Evolutionary conservation across 2,329 filamentous ascomycete genomes (phyloP).

Genomic region (Botrytis byssoidea): DNA sequence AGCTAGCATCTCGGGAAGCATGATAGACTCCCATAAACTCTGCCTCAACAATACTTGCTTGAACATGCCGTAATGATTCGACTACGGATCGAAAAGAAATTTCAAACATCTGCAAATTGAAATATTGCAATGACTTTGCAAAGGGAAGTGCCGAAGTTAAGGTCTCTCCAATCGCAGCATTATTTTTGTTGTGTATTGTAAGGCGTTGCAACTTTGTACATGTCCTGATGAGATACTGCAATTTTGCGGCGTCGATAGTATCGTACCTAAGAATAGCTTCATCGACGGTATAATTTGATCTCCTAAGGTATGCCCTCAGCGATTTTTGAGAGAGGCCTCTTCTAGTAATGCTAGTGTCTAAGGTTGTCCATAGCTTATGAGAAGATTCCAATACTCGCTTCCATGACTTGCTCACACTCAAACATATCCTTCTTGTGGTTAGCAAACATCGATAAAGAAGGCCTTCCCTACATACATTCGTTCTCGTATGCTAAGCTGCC

Average conservation of each 20-base stretch:
- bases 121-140: conserved; percentile 28
- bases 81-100: conserved; percentile 26
- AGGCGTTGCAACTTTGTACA: conserved; percentile 34
- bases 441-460: conserved; percentile 4
- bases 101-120: conserved; percentile 25
- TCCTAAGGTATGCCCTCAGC: conserved; percentile 32
- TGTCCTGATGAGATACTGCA: conserved; percentile 31
- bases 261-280: conserved; percentile 30
- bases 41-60: conserved; percentile 28
- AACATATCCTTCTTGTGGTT: conserved; percentile 32
- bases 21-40: conserved; percentile 23
- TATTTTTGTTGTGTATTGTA: conserved; percentile 28
- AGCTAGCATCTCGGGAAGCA: conserved; percentile 5
- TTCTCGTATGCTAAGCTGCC: conserved; percentile 36
- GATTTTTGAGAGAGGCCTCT: conserved; percentile 29
- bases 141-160: conserved; percentile 28
- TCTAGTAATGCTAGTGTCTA: conserved; percentile 33
- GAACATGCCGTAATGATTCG: conserved; percentile 24
- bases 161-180: conserved; percentile 31
- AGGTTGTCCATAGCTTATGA: conserved; percentile 36
- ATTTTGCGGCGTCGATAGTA: conserved; percentile 28
- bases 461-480: conserved; percentile 32
- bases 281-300: conserved; percentile 36
- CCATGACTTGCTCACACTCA: conserved; percentile 37
- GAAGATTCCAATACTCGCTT: conserved; percentile 35